Evolutionary conservation across 176 grass and related monocot genomes (phyloP).

Genomic region (Eragrostis nindensis): DNA sequence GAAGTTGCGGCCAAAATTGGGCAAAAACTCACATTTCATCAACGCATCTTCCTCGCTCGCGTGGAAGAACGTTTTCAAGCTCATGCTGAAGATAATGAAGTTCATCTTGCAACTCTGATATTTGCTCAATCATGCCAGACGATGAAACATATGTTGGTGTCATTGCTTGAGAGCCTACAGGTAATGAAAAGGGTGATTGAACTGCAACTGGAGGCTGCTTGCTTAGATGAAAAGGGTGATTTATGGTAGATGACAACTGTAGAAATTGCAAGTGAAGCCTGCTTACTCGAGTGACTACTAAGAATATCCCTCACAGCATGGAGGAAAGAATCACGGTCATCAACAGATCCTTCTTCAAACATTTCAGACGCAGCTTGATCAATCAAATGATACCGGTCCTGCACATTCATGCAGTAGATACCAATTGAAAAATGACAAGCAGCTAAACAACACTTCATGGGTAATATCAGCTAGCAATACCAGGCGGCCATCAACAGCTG

Average conservation of each 20-base stretch:
- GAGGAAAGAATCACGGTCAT: constrained; percentile 83
- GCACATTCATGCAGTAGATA: constrained; percentile 29
- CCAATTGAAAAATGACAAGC: constrained; percentile 10
- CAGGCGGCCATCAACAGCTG: constrained; percentile 59
- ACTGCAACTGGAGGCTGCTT: too few species aligned
- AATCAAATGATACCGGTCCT: constrained; percentile 75
- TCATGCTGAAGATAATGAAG: constrained; percentile 76
- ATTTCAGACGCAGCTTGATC: constrained; percentile 64
- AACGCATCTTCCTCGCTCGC: constrained; percentile 77
- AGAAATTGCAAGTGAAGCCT: not conserved
- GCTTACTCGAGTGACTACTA: constrained; percentile 73
- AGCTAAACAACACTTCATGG: constrained; percentile 13
- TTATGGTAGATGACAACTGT: not conserved
- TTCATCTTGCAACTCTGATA: constrained; percentile 65
- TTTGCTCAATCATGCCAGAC: constrained; percentile 84
- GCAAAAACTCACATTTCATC: constrained; percentile 65
- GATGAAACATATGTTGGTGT: constrained; percentile 79
- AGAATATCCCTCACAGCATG: constrained; percentile 83
- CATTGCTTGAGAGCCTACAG: constrained; percentile 55
- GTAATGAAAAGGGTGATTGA: constrained; percentile 21
- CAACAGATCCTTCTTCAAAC: constrained; percentile 85
- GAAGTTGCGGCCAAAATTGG: not conserved
- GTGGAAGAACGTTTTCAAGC: constrained; percentile 77
- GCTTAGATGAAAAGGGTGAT: constrained; percentile 3
- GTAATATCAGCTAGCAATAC: constrained; percentile 48